Conservation (phyloP, 2,329 filamentous ascomycete genomes). For the Polytolypa hystricis region DNA sequence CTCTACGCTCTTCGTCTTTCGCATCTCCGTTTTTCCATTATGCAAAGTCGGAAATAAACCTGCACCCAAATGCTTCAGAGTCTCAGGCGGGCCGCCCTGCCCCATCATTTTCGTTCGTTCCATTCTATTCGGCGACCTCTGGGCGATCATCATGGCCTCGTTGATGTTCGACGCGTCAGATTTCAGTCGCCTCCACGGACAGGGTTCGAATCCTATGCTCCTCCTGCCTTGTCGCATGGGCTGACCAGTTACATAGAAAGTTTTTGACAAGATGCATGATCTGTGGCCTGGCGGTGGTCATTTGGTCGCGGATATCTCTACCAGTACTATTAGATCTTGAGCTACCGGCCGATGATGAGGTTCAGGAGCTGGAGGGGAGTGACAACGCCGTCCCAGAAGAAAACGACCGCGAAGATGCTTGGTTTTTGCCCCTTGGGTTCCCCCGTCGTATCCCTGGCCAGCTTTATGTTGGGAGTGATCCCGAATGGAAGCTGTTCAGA, state of each 20-base stretch:
- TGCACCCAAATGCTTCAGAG: constrained; percentile 5
- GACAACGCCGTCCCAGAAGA: constrained; percentile 1
- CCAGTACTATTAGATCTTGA: no score
- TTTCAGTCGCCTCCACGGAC: constrained; percentile 7
- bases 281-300: no score
- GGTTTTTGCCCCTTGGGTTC: constrained; percentile 11
- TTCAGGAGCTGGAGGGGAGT: neutral
- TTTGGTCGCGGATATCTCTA: no score
- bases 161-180: constrained; percentile 8
- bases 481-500: constrained; percentile 7
- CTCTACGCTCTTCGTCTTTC: no score
- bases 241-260: no score
- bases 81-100: constrained; percentile 3
- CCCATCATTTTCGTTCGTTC: constrained; percentile 3
- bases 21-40: no score
- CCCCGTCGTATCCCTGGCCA: constrained; percentile 6
- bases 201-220: constrained; percentile 1
- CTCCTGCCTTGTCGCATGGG: no score
- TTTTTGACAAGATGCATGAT: no score
- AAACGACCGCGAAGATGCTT: constrained; percentile 1
- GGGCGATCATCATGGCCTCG: constrained; percentile 1
- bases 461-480: constrained; percentile 6
- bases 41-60: no score
- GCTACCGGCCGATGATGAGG: neutral
- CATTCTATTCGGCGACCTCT: constrained; percentile 4